These are phyloP conservation scores for Phytophthora citrophthora DNA, from an alignment of 352 stramenopile species.

Conservation along the genomic window DNA sequence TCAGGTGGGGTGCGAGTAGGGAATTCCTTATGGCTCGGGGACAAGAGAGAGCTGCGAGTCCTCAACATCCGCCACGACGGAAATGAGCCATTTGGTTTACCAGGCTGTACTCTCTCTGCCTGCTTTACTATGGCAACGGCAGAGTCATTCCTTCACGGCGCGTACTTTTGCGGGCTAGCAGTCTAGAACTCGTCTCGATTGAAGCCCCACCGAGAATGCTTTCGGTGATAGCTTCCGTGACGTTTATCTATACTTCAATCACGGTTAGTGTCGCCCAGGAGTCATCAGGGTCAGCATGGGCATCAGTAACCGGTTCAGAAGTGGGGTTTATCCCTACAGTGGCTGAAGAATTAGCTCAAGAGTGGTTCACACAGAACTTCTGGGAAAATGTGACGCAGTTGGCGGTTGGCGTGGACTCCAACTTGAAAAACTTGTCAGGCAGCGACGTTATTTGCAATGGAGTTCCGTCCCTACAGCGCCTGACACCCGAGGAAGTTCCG, in stretches of 20 bases:
- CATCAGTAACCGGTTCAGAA: conserved; percentile 15
- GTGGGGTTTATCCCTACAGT: conserved; percentile 11
- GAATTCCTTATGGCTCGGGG: conserved; percentile 31
- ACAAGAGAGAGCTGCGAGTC: conserved; percentile 14
- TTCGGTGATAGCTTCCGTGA: conserved; percentile 11
- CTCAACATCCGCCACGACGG: conserved; percentile 23
- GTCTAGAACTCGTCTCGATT: conserved; percentile 32
- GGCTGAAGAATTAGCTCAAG: conserved; percentile 33
- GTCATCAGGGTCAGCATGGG: conserved; percentile 9
- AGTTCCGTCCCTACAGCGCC: conserved; percentile 35
- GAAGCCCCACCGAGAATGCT: conserved; percentile 18
- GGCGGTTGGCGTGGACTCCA: conserved; percentile 32
- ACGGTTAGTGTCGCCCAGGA: conserved; percentile 14
- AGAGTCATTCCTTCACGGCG: conserved; percentile 5
- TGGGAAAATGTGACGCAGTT: conserved; percentile 39
- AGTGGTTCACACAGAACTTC: conserved; percentile 42
- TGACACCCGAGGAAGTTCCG: conserved; percentile 8
- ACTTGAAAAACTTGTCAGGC: conserved; percentile 26
- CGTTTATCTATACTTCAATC: conserved; percentile 21
- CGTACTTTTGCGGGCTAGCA: conserved; percentile 10
- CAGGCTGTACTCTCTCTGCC: conserved; percentile 27
- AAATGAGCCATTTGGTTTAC: conserved; percentile 32
- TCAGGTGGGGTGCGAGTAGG: conserved; percentile 22
- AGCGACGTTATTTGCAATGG: conserved; percentile 39
- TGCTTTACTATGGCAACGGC: conserved; percentile 13